Conservation (phyloP, 2,329 filamentous ascomycete species). For the Mycosphaerella arachidis region DNA sequence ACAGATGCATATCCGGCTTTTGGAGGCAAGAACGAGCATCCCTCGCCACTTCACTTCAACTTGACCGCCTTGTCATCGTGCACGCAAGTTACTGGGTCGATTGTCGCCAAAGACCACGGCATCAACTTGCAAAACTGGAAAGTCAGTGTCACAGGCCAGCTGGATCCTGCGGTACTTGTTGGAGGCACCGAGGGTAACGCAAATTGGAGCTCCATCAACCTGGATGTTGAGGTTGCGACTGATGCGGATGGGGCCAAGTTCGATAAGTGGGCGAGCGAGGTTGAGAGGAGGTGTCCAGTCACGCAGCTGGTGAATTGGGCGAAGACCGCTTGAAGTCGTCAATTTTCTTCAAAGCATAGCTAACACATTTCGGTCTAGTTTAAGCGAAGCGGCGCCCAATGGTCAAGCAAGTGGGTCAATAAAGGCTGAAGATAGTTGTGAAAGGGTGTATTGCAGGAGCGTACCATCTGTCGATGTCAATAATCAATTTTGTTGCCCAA, state of each 20-base stretch:
- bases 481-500: background rate
- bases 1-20: background rate
- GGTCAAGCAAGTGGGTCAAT: background rate
- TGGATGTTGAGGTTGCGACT: constrained; percentile 5
- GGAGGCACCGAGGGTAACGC: constrained; percentile 9
- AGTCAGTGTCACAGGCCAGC: constrained; percentile 7
- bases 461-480: background rate
- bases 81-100: constrained; percentile 13
- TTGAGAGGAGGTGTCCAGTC: constrained; percentile 10
- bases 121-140: constrained; percentile 11
- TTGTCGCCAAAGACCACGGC: constrained; percentile 11
- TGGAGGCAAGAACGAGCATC: constrained; percentile 8
- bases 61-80: constrained; percentile 8
- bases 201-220: constrained; percentile 9
- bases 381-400: background rate
- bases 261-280: constrained; percentile 12
- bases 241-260: constrained; percentile 8
- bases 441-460: background rate
- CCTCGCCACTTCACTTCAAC: constrained; percentile 14
- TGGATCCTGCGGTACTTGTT: constrained; percentile 10
- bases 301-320: background rate
- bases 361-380: background rate
- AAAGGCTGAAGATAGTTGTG: background rate
- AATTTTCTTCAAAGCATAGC: background rate
- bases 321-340: background rate